Evolutionary conservation across 225 moss, liverwort and hornwort species (phyloP).

Genomic region (Anthoceros angustus): DNA sequence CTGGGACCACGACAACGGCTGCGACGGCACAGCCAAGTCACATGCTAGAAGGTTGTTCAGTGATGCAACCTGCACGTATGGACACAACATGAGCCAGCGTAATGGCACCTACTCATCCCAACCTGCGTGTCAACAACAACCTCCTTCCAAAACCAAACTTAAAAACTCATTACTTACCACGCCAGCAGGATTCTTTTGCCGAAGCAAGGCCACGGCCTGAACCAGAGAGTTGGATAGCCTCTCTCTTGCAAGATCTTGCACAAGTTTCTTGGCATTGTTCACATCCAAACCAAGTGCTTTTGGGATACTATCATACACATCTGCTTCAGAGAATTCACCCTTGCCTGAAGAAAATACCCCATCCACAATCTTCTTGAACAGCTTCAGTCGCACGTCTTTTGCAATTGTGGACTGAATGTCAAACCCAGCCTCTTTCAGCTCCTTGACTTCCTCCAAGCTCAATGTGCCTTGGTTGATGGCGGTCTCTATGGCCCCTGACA

Average conservation of each 20-base stretch:
- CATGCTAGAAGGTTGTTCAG: conserved; percentile 88
- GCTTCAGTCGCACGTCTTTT: conserved; percentile 65
- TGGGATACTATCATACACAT: conserved; percentile 74
- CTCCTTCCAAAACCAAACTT: background rate
- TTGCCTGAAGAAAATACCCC: conserved; percentile 71
- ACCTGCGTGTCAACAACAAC: too few relatives aligned
- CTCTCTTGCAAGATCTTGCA: conserved; percentile 64
- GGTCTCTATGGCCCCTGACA: conserved; percentile 94
- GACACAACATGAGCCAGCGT: conserved; percentile 3
- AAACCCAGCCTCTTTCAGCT: conserved; percentile 75
- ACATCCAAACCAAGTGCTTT: conserved; percentile 60
- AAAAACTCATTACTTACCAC: conserved; percentile 35
- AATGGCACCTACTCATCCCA: too few relatives aligned
- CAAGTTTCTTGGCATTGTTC: conserved; percentile 48
- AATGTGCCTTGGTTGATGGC: conserved; percentile 95
- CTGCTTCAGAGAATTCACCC: conserved; percentile 70
- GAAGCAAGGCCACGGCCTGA: conserved; percentile 66
- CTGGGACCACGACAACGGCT: conserved; percentile 62
- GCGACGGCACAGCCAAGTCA: conserved; percentile 69
- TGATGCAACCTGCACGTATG: conserved; percentile 40
- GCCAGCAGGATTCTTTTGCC: conserved; percentile 74
- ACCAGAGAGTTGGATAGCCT: conserved; percentile 69
- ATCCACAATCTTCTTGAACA: conserved; percentile 83
- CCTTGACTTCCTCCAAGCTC: conserved; percentile 82
- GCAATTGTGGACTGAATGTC: conserved; percentile 90